Evolutionary conservation across 768 basidiomycete species (phyloP).

Genomic region (Boletellus ananas): DNA sequence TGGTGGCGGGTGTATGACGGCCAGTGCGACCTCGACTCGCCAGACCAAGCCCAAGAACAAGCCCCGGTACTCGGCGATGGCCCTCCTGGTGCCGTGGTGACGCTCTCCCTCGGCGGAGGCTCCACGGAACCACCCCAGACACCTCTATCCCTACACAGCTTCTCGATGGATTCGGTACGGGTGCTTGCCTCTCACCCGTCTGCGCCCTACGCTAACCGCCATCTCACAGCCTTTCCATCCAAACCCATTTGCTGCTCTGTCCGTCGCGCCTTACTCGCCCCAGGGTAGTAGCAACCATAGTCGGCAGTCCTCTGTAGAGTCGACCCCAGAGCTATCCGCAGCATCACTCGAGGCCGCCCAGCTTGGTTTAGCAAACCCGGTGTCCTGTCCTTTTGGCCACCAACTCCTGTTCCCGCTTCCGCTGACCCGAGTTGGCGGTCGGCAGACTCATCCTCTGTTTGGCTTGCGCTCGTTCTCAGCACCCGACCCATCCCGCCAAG

Average conservation of each 20-base stretch:
- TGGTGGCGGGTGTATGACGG: slow-evolving; percentile 82
- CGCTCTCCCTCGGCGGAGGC: slow-evolving; percentile 36
- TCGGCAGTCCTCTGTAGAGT: slow-evolving; percentile 49
- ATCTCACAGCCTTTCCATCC: slow-evolving; percentile 32
- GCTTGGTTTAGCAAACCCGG: slow-evolving; percentile 36
- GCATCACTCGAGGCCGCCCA: slow-evolving; percentile 39
- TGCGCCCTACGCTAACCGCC: slow-evolving; percentile 21
- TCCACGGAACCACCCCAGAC: slow-evolving; percentile 36
- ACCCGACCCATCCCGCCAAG: slow-evolving; percentile 30
- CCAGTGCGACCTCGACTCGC: slow-evolving; percentile 43
- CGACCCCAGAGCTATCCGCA: slow-evolving; percentile 48
- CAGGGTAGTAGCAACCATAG: slow-evolving; percentile 35
- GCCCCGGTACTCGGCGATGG: slow-evolving; percentile 6
- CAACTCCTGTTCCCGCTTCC: slow-evolving; percentile 17
- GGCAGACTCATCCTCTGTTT: slow-evolving; percentile 27
- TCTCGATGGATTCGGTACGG: slow-evolving; percentile 25
- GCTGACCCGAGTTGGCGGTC: slow-evolving; percentile 20
- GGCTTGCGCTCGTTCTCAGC: slow-evolving; percentile 44
- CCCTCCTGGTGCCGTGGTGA: slow-evolving; percentile 27
- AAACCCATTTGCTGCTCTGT: slow-evolving; percentile 50
- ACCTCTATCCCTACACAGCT: slow-evolving; percentile 27
- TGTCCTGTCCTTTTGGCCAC: slow-evolving; percentile 36
- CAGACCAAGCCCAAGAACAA: slow-evolving; percentile 29
- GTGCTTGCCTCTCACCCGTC: slow-evolving; percentile 9
- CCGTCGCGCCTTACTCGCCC: slow-evolving; percentile 53